Evolutionary conservation across 495 filamentous ascomycete genomes (phyloP), one percentile per base, ranked within the genome.

Genomic region (Xylaria acuta): DNA sequence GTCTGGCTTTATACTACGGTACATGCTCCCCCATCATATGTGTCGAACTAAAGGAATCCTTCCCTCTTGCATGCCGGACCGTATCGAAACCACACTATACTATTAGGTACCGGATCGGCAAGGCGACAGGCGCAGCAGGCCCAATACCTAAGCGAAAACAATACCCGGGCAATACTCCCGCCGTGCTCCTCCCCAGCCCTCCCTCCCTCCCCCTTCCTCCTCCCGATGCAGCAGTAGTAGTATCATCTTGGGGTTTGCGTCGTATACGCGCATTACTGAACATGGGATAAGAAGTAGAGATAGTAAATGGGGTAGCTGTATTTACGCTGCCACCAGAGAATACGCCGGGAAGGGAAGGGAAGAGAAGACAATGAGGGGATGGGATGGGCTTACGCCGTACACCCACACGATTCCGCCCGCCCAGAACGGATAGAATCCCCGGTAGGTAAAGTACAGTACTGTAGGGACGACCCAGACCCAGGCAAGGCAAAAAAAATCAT

Each of bases 51-150:
- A 40, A 30, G 25, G 34, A 43, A 67, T 54, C 49, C 65, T 54
- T 56, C 36, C 49, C 65, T 41, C 56, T 56, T 32, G 49, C 49
- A 67, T 56, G 64, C 51, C 65, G 65, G 34, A 40, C 30, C 47
- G 32, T 38, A 60, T 40, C 65, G 34, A 67, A 38, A 38, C 36
- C 7, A 38, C 36, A 38, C 56, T 60, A 60, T 60, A 38, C 36
- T 43, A 43, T 64, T 64, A 43, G 36, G 38, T 64, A 64, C 38
- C 60, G 38, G 60, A 64, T 64, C 60, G 36, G n/a, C 60, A 30
- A 22, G 20, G 58, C 34, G 58, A 60, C 20, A 43, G n/a, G 38
- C 60, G 22, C n/a, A 3, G 36, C 36, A n/a, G 12, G 59, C 12
- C 60, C 36, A 64, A 30, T 30, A n/a, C n/a, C n/a, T n/a, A 25